Conservation (phyloP, 495 filamentous ascomycete species). For the Cercophora sp. region DNA sequence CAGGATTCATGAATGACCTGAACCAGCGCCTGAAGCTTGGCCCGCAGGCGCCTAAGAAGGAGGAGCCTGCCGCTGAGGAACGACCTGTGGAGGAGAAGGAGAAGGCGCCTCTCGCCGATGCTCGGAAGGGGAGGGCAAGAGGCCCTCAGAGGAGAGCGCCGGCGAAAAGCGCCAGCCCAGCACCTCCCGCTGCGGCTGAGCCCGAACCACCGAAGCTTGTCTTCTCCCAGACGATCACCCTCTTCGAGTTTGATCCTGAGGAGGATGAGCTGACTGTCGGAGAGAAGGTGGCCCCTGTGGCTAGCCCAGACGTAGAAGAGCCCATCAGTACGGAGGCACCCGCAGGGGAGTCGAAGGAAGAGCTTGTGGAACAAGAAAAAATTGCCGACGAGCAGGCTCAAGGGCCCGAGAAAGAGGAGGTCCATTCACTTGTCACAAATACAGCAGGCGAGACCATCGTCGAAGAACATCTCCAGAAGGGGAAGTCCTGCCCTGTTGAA, state of each 20-base stretch:
- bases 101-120: constrained; percentile 76
- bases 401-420: constrained; percentile 14
- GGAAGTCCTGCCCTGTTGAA: constrained; percentile 30
- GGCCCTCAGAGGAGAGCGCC: constrained; percentile 75
- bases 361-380: constrained; percentile 12
- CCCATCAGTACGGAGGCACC: constrained; percentile 20
- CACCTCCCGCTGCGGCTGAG: constrained; percentile 17
- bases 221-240: constrained; percentile 38
- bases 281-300: constrained; percentile 4
- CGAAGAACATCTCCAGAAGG: constrained; percentile 36
- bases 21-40: constrained; percentile 82
- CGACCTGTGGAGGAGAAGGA: constrained; percentile 57
- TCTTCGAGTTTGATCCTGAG: constrained; percentile 51
- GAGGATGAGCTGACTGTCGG: constrained; percentile 42
- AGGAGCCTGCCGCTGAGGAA: constrained; percentile 55
- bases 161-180: constrained; percentile 44
- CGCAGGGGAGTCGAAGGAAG: constrained; percentile 17
- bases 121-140: constrained; percentile 82
- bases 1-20: constrained; percentile 84
- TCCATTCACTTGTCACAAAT: constrained; percentile 47
- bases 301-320: not conserved
- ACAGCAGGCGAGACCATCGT: constrained; percentile 53
- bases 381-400: constrained; percentile 17
- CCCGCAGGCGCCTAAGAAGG: constrained; percentile 64
- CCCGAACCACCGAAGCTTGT: constrained; percentile 28